A percentile compares a stretch with the other conserved stretches of the same genome.
These are phyloP conservation scores for Penicillium concentricum DNA, from an alignment of 2,329 filamentous ascomycete genomes.

Conservation along the genomic window DNA sequence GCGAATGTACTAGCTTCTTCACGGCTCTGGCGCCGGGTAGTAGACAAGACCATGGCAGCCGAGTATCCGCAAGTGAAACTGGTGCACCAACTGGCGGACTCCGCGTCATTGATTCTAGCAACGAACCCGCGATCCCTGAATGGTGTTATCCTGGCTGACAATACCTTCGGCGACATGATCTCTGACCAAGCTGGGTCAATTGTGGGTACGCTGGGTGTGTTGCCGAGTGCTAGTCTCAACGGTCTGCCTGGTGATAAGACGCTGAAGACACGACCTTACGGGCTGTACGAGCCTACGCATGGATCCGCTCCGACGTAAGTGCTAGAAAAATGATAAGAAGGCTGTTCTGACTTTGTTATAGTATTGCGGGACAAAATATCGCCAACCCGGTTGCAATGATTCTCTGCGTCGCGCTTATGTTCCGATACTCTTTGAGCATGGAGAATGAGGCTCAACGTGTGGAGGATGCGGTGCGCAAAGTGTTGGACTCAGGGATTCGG, in stretches of 20 bases:
- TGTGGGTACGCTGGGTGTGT: constrained; percentile 77
- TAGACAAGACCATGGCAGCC: constrained; percentile 73
- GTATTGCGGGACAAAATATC: constrained; percentile 82
- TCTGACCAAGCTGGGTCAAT: constrained; percentile 90
- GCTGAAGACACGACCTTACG: constrained; percentile 70
- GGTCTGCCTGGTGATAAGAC: constrained; percentile 69
- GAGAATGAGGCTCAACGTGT: constrained; percentile 71
- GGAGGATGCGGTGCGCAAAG: constrained; percentile 73
- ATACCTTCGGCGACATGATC: constrained; percentile 90
- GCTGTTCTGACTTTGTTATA: constrained; percentile 34
- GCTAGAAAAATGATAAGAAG: not conserved
- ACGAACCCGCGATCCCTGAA: constrained; percentile 83
- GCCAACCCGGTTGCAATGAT: constrained; percentile 89
- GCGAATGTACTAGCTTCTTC: constrained; percentile 88
- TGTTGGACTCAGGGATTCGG: constrained; percentile 71
- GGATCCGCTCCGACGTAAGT: constrained; percentile 48
- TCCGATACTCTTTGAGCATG: constrained; percentile 81
- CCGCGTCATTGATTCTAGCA: constrained; percentile 86
- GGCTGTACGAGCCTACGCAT: constrained; percentile 93
- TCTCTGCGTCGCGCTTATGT: constrained; percentile 87
- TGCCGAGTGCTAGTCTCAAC: constrained; percentile 81
- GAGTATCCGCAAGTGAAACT: constrained; percentile 83
- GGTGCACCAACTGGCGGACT: constrained; percentile 85
- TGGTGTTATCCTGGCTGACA: constrained; percentile 83
- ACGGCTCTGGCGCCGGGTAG: constrained; percentile 79